phyloP scores from a whole-genome alignment of 768 basidiomycete species.

The Naganishia antarctica region DNA sequence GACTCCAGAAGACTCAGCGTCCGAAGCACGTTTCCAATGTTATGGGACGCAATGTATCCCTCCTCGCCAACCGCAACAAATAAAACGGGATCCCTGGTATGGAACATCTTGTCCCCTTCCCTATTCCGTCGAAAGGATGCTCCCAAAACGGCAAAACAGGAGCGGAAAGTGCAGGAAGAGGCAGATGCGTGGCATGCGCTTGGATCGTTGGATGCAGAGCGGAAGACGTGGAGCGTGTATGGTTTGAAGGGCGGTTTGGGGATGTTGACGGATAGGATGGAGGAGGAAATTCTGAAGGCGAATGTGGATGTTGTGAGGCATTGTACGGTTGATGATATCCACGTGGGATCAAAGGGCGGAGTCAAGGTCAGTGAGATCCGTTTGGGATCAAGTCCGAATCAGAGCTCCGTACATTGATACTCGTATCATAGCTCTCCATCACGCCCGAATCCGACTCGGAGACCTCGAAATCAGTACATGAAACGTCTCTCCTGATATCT shows the following conservation, averaged over 20 bases:
- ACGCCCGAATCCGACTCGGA: not conserved
- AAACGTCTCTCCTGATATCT: constrained; percentile 63
- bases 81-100: constrained; percentile 66
- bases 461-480: constrained; percentile 1
- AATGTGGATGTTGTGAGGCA: constrained; percentile 62
- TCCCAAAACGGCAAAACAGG: not conserved
- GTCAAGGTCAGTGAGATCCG: not conserved
- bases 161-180: constrained; percentile 41
- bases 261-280: constrained; percentile 61
- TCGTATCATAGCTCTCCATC: not conserved
- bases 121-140: not conserved
- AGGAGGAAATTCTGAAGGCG: constrained; percentile 52
- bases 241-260: constrained; percentile 74
- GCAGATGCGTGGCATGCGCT: constrained; percentile 61
- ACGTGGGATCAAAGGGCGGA: not conserved
- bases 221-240: constrained; percentile 72
- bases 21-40: constrained; percentile 66
- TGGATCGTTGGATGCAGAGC: constrained; percentile 64
- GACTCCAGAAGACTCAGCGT: constrained; percentile 71
- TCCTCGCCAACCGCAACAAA: not conserved
- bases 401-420: not conserved
- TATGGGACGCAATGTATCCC: constrained; percentile 62
- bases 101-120: constrained; percentile 52
- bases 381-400: not conserved
- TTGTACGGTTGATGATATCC: not conserved